A percentile compares a stretch with the other conserved stretches of the same genome.
Conservation (phyloP, 2,329 filamentous ascomycete species). For the Phyllosticta capitalensis region DNA sequence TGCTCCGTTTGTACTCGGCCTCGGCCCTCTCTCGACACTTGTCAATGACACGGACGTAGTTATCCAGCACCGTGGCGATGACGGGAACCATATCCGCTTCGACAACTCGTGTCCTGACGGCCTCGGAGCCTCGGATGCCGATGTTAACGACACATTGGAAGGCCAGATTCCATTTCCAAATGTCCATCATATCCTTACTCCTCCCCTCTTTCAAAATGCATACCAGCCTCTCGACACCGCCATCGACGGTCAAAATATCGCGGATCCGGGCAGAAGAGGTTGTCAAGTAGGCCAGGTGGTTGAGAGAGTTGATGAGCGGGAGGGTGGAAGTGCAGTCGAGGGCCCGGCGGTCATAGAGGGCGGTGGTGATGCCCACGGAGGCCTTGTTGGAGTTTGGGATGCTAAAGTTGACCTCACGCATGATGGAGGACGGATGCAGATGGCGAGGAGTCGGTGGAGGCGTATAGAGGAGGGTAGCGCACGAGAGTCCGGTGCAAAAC, state of each 20-base stretch:
- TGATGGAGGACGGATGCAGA: constrained; percentile 43
- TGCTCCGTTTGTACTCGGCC: constrained; percentile 59
- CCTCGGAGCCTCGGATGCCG: constrained; percentile 88
- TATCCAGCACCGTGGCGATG: constrained; percentile 94
- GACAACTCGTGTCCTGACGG: constrained; percentile 86
- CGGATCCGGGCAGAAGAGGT: constrained; percentile 95
- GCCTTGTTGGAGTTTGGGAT: constrained; percentile 99
- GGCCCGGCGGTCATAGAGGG: constrained; percentile 91
- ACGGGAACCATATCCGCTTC: constrained; percentile 99
- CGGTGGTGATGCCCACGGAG: constrained; percentile 95
- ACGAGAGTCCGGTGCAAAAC: constrained; percentile 9
- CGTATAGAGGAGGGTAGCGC: not conserved
- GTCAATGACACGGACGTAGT: constrained; percentile 95
- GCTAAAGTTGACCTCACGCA: constrained; percentile 99
- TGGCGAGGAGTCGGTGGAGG: not conserved
- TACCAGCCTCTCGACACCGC: constrained; percentile 89
- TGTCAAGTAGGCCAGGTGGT: constrained; percentile 95
- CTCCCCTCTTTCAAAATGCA: constrained; percentile 96
- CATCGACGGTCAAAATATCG: constrained; percentile 97
- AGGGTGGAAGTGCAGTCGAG: constrained; percentile 97
- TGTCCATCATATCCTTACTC: constrained; percentile 98
- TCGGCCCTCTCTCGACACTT: constrained; percentile 82
- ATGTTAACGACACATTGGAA: constrained; percentile 99
- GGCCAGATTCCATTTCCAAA: constrained; percentile 99
- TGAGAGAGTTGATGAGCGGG: constrained; percentile 96